Base-by-base conservation (phyloP, 352 stramenopile species). In the Pythium angustatum region DNA sequence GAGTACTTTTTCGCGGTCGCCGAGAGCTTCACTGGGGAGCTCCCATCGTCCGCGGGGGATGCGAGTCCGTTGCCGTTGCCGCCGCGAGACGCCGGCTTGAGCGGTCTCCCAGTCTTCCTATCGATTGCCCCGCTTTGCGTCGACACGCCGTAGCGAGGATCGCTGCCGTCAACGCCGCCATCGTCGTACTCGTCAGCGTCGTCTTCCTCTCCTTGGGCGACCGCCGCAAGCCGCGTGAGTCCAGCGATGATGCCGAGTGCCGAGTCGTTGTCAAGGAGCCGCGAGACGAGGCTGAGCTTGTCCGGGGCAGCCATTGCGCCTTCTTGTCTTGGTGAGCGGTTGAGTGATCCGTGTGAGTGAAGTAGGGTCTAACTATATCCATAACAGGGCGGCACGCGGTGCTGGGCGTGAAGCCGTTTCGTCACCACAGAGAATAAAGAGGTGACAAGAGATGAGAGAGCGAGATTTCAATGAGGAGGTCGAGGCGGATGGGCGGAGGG, bases 191-290 rank as follows among this genome's bases (percentile, higher is more conserved):
- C 45, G 27, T 61, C 60, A 9, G 26, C 21, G 21, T 58, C 21
- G 38, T 58, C 38, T 15, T 69, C 51, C 2, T 63, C 45, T 5
- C 3, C 7, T 31, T 62, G 0, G 27, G 33, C 49, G 9, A 52
- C 27, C 36, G 56, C 26, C 24, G 55, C 53, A 28, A 90, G 57
- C 5, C 33, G 38, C 33, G 81, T 78, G 52, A 90, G 69, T 0
- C 73, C 74, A 3, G 81, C 78, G 36, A 88, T 73, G 63, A 90
- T 81, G 24, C 75, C 81, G 26, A 90, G 68, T 38, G 75, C 79
- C 47, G 81, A 78, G 58, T 87, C 71, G 2, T 68, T 71, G 24
- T 59, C 48, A 22, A 86, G 61, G 2, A 88, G 54, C 36, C 69
- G 69, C 53, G 49, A 62, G 45, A 88, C 63, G 11, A 79, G 56